phyloP scores from a whole-genome alignment of 2,329 filamentous ascomycete species.

The Fusarium nurragi region DNA sequence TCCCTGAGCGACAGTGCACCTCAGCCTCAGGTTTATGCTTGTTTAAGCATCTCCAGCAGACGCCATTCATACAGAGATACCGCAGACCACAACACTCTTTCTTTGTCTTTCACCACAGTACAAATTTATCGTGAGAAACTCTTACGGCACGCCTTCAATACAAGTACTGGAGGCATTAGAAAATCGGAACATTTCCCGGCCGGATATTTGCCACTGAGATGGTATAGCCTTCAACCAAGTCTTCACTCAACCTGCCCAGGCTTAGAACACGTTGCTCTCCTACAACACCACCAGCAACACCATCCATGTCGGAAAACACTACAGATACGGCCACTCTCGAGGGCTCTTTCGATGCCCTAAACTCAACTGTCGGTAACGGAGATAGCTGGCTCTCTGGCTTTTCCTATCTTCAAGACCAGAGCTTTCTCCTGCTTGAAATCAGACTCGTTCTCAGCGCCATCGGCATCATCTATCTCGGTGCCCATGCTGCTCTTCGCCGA shows the following conservation, averaged over 20 bases:
- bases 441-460: conserved; percentile 72
- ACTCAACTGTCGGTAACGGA: conserved; percentile 44
- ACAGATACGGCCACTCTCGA: conserved; percentile 20
- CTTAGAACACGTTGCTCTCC: conserved; percentile 39
- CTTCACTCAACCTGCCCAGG: not conserved
- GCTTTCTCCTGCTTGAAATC: conserved; percentile 57
- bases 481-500: conserved; percentile 84
- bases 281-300: not conserved
- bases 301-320: conserved; percentile 41
- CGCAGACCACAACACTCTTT: not conserved
- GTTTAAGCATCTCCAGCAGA: conserved; percentile 1
- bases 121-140: not conserved
- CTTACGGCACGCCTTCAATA: not conserved
- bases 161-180: no score
- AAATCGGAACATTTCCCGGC: not conserved
- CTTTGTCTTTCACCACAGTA: not conserved
- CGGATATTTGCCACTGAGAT: not conserved
- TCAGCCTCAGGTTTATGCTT: conserved; percentile 1
- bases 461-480: conserved; percentile 83
- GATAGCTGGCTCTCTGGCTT: conserved; percentile 41
- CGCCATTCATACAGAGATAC: conserved; percentile 10
- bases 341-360: conserved; percentile 45
- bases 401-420: conserved; percentile 48
- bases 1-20: conserved; percentile 1
- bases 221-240: not conserved